Evolutionary conservation across 257 asterid genomes (phyloP), one percentile per base, ranked within the genome.

Genomic region (Linderniella brevidens): DNA sequence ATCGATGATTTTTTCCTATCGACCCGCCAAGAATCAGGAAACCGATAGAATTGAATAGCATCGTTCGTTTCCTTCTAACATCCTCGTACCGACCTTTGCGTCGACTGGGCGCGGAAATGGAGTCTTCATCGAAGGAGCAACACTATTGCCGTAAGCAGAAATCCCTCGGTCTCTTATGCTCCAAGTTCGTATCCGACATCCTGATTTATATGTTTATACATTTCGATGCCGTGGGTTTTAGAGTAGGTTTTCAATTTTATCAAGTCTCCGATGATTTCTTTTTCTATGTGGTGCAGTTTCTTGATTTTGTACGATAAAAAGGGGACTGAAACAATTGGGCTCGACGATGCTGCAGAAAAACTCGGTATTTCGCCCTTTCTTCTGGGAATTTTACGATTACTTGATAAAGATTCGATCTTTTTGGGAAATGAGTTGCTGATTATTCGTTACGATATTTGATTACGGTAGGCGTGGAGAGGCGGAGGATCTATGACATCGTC

Each of bases 401-500:
- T 17, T 6, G 32, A 25, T 25, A 25, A 25, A 25, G 32, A 25
- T 25, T 25, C 32, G 32, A 25, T 25, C 32, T 25, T 25, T 25
- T 25, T 25, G 32, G 6, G 32, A 25, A 25, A 25, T 25, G 6
- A 25, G 32, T 25, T 3, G 3, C 6, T 25, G 32, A 25, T 25
- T 25, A 25, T 6, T 25, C 6, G 32, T 25, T 6, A 25, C 6
- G 32, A 6, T 6, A 25, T 25, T 25, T 25, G 32, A 25, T 25
- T 25, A n/a, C 32, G 3, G 14, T 50, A 87, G 93, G 96, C 43
- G 98, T 90, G 41, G 98, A 90, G 49, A 85, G 98, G 75, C 58
- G 98, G 74, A 85, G 94, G 78, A 90, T 90, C 85, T 90, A 90
- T 57, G 98, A 85, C 47, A 90, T 90, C 3, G 98, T 90, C 19